Evolutionary conservation across 306 rosid species (phyloP), one percentile per base, ranked within the genome.

Genomic region (Cucumis melo): DNA sequence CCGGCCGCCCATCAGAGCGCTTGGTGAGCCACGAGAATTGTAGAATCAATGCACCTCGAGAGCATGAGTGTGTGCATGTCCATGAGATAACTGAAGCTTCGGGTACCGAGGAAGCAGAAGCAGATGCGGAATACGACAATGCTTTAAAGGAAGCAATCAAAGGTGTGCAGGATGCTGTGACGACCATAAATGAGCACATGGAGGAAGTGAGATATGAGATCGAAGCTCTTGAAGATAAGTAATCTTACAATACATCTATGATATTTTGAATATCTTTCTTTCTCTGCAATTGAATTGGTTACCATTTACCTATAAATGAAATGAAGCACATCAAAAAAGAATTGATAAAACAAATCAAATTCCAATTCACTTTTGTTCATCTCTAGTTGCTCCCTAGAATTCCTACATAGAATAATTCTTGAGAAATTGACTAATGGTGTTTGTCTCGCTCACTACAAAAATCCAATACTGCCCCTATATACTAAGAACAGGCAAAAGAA

Each of bases 201-300:
- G 97, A 91, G 83, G 97, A 93, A 82, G 91, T 93, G 79, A 90
- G 97, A 90, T 93, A 93, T 64, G 97, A 93, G 85, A 93, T 93
- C 82, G 98, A 83, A 48, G 92, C 96, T 75, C 92, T 88, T 78
- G 94, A 90, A 87, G 74, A 83, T 6, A 92, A 85, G 80, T 85
- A 44, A 68, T 42, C 36, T 12, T 21, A 19, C 13, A 11, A 67
- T 36, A 20, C 21, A 67, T 64, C 19, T 36, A 36, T 32, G 46
- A 34, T 59, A 5, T 1, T 15, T 36, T 12, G n/a, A 21, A 11
- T 3, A 20, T 67, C 74, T 42, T 41, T 27, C 73, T 66, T 41
- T 27, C 73, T 66, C 32, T 61, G 73, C 53, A 38, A 39, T 66
- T 39, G 29, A 41, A 66, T 38, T 66, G 53, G 7, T n/a, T 32